Percentiles rank a stretch among this genome's conserved stretches.
Conservation (phyloP, 1,139 yeast species). For the Torulaspora pretoriensis region DNA sequence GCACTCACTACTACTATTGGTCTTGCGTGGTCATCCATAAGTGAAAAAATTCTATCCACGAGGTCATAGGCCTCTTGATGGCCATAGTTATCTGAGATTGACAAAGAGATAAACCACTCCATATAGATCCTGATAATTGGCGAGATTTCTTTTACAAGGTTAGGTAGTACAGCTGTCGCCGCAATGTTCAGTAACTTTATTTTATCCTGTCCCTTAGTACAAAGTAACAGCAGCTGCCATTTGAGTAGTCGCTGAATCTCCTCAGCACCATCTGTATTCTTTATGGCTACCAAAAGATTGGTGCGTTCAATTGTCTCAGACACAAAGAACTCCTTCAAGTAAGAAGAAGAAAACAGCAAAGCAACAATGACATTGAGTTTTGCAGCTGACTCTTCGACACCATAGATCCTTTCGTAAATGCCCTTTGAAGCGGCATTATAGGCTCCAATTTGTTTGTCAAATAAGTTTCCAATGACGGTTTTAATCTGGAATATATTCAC, state of each 20-base stretch:
- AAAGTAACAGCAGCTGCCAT: conserved; percentile 49
- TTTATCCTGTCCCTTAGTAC: conserved; percentile 29
- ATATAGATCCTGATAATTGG: conserved; percentile 70
- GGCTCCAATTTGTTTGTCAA: conserved; percentile 38
- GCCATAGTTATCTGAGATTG: conserved; percentile 34
- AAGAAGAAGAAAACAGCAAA: conserved; percentile 38
- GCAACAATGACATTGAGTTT: conserved; percentile 49
- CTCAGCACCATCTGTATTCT: conserved; percentile 61
- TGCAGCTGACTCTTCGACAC: conserved; percentile 55
- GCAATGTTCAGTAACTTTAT: conserved; percentile 26
- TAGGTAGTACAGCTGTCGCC: conserved; percentile 31
- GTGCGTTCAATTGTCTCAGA: conserved; percentile 41
- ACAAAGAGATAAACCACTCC: conserved; percentile 68
- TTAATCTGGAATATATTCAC: conserved; percentile 60
- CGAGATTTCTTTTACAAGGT: conserved; percentile 57
- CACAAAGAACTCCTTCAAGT: conserved; percentile 43
- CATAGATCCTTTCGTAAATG: conserved; percentile 53
- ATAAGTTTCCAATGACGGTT: conserved; percentile 48
- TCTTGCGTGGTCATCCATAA: conserved; percentile 38
- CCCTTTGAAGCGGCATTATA: conserved; percentile 19
- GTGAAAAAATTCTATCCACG: conserved; percentile 31
- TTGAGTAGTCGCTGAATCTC: conserved; percentile 61
- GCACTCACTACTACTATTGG: conserved; percentile 58
- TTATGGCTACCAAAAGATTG: conserved; percentile 47
- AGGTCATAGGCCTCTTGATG: conserved; percentile 32